phyloP scores from a whole-genome alignment of 352 stramenopile species.

The Globisporangium alternatum region DNA sequence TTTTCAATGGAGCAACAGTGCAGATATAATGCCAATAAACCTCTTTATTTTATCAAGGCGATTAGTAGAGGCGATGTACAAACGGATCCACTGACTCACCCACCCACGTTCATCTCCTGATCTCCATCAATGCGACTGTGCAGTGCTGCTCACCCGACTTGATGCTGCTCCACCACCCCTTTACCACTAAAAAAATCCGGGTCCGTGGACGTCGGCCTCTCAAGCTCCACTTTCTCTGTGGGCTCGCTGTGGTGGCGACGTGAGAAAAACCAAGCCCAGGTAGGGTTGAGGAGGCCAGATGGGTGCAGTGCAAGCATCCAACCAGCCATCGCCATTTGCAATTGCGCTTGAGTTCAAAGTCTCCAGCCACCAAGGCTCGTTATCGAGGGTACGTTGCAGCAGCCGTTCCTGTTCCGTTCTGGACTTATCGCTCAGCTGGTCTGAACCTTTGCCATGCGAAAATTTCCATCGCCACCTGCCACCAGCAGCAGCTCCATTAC shows the following conservation, averaged over 20 bases:
- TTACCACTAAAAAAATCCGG: no score
- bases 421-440: not conserved
- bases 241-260: not conserved
- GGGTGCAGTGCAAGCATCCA: not conserved
- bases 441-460: not conserved
- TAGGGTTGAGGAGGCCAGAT: slow-evolving; percentile 3
- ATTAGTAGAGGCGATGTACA: no score
- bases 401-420: not conserved
- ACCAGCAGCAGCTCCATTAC: not conserved
- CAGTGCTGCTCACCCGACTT: no score
- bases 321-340: not conserved
- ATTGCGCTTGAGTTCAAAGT: not conserved
- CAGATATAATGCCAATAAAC: no score
- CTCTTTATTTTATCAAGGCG: no score
- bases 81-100: no score
- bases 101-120: no score
- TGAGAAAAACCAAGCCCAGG: not conserved
- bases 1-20: no score
- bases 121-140: no score
- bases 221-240: not conserved
- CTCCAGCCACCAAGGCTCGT: no score
- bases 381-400: not conserved
- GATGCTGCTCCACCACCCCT: no score
- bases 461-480: not conserved
- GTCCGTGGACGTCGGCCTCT: no score